Conservation (phyloP, 1,284 basidiomycete genomes). For the Apiotrichum porosum region DNA sequence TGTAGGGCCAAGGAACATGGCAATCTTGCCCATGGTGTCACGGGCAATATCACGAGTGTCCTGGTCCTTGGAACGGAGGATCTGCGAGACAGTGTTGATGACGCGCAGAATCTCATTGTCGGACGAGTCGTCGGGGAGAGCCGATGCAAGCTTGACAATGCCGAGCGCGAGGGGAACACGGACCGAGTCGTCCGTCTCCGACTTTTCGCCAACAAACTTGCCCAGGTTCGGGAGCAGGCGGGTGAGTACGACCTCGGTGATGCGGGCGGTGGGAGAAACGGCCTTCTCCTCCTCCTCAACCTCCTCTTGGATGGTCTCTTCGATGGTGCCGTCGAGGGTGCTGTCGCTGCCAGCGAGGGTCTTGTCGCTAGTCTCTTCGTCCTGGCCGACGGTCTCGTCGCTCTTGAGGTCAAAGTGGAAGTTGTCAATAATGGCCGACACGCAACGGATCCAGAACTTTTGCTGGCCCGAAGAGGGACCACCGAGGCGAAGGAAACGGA, state of each 20-base stretch:
- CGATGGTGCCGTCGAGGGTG: constrained; percentile 15
- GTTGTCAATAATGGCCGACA: constrained; percentile 81
- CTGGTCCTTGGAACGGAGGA: constrained; percentile 85
- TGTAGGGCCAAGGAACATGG: constrained; percentile 64
- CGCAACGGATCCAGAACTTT: constrained; percentile 76
- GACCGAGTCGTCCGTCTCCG: constrained; percentile 71
- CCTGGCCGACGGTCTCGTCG: constrained; percentile 29
- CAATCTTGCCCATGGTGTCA: constrained; percentile 79
- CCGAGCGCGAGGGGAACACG: constrained; percentile 86
- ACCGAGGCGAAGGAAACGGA: constrained; percentile 73
- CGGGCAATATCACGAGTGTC: constrained; percentile 86
- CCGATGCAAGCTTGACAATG: constrained; percentile 75
- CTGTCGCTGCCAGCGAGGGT: constrained; percentile 29
- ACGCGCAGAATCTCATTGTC: constrained; percentile 71
- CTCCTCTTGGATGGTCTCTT: constrained; percentile 37
- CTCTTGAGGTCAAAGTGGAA: constrained; percentile 82
- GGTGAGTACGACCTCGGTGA: constrained; percentile 71
- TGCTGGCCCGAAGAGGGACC: constrained; percentile 69
- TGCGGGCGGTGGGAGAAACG: constrained; percentile 40
- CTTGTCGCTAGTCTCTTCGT: constrained; percentile 33
- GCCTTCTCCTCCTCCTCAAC: constrained; percentile 26
- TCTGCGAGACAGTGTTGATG: constrained; percentile 78
- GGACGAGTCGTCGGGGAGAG: constrained; percentile 68
- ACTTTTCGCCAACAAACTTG: constrained; percentile 69
- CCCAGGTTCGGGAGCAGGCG: constrained; percentile 72